These are phyloP conservation scores for Mortierella sp. DNA, from an alignment of 371 early-diverging fungal species.

Conservation along the genomic window DNA sequence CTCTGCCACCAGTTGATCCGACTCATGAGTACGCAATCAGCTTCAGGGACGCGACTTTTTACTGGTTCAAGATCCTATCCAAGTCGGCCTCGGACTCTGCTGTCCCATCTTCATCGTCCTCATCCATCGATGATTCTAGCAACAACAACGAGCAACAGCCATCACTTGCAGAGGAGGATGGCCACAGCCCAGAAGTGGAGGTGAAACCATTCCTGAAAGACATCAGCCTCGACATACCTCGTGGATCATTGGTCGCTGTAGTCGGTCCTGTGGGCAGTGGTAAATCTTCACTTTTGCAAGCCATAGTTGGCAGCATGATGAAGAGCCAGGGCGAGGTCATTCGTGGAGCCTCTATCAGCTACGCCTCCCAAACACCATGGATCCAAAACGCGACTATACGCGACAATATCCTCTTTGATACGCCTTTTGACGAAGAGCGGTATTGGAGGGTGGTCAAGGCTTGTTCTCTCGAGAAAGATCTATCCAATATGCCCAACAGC, in stretches of 20 bases:
- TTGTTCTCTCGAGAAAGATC: constrained; percentile 78
- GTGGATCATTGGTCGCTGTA: constrained; percentile 75
- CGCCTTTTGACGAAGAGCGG: constrained; percentile 68
- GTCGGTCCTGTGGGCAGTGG: constrained; percentile 90
- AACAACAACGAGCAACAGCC: constrained; percentile 16
- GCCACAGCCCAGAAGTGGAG: background rate
- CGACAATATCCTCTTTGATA: constrained; percentile 87
- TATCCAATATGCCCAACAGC: constrained; percentile 79
- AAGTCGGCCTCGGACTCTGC: background rate
- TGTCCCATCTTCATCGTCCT: background rate
- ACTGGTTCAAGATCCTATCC: constrained; percentile 61
- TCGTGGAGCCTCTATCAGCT: constrained; percentile 49
- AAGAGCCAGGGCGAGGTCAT: constrained; percentile 26
- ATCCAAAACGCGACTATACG: constrained; percentile 80
- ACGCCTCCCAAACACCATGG: constrained; percentile 85
- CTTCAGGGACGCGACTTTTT: constrained; percentile 61
- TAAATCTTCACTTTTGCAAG: constrained; percentile 67
- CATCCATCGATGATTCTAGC: background rate
- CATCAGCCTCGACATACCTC: constrained; percentile 69
- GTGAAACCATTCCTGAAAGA: constrained; percentile 40
- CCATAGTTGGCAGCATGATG: constrained; percentile 63
- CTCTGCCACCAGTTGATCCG: constrained; percentile 45
- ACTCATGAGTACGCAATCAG: constrained; percentile 51
- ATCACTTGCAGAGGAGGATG: background rate
- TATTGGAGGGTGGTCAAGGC: constrained; percentile 74